Percentiles rank a stretch among this genome's conserved stretches.
phyloP scores from a whole-genome alignment of 1,139 yeast species.

The Taphrina confusa region DNA sequence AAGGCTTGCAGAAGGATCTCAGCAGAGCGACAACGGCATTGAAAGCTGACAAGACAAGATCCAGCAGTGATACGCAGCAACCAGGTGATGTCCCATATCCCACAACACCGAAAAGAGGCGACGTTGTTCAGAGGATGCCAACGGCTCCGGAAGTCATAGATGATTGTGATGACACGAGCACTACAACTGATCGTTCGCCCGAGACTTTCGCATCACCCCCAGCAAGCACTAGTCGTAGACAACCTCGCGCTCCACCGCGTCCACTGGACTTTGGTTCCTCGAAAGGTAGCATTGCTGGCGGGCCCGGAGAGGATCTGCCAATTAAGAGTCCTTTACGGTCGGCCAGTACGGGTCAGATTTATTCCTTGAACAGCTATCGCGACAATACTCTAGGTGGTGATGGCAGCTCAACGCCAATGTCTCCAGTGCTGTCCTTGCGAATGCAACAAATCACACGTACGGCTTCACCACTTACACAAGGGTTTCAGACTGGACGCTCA shows the following conservation, averaged over 20 bases:
- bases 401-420: slow-evolving; percentile 32
- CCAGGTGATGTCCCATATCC: slow-evolving; percentile 1
- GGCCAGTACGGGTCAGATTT: neutral
- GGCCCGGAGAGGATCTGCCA: neutral
- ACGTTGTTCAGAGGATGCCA: neutral
- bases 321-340: slow-evolving; percentile 7
- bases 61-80: slow-evolving; percentile 20
- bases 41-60: slow-evolving; percentile 37
- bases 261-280: neutral
- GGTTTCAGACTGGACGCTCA: neutral
- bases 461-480: slow-evolving; percentile 3
- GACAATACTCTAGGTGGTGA: neutral
- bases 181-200: slow-evolving; percentile 14
- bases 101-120: slow-evolving; percentile 8
- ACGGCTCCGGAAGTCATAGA: slow-evolving; percentile 4
- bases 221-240: neutral
- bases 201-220: slow-evolving; percentile 2
- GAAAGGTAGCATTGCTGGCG: neutral
- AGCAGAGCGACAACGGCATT: slow-evolving; percentile 42
- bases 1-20: slow-evolving; percentile 44
- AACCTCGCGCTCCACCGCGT: neutral
- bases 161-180: slow-evolving; percentile 16
- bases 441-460: slow-evolving; percentile 23
- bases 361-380: neutral
- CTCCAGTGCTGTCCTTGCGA: slow-evolving; percentile 31